Evolutionary conservation across 2,329 filamentous ascomycete genomes (phyloP), one percentile per base, ranked within the genome.

Genomic region (Fusarium sp.): DNA sequence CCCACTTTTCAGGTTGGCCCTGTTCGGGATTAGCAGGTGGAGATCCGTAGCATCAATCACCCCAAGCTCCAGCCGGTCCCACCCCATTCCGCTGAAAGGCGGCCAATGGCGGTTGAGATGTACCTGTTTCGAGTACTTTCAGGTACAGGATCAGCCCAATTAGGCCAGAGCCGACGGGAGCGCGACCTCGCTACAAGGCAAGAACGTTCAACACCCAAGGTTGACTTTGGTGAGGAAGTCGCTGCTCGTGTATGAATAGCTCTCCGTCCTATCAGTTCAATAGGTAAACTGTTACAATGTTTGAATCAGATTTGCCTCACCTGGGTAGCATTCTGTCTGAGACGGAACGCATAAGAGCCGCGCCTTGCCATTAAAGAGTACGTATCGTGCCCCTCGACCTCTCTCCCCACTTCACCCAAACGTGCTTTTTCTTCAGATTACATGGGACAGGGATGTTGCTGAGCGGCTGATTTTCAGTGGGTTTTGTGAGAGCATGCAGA

Each of bases 391-490:
- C 34, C 40, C 38, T 34, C 28, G 32, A 51, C 43, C 50, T 68
- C 45, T 48, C 55, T 44, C 60, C 42, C 62, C 60, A 65, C 62
- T 53, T 45, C 59, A 56, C 40, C 26, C 49, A 60, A 26, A 65
- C 65, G 61, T 51, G 38, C 54, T 68, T 64, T 54, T 63, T 57
- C n/a, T 30, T 58, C 61, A 67, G 59, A 68, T 68, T 68, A 36
- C 65, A 54, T 30, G 17, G 44, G 34, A 48, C 65, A 68, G 48
- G 61, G 65, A 49, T 68, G 19, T 39, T 57, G 65, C 65, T 62
- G 61, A 65, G 65, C 65, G 65, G 65, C 65, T 68, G 65, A 69
- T 66, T 47, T 39, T 53, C 32, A 62, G 65, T 64, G 65, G 65
- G 43, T 14, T 62, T 49, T 67, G 51, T 49, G 47, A 58, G 49